These are phyloP conservation scores for Circinella minor DNA, from an alignment of 371 early-diverging fungal species.

Conservation along the genomic window DNA sequence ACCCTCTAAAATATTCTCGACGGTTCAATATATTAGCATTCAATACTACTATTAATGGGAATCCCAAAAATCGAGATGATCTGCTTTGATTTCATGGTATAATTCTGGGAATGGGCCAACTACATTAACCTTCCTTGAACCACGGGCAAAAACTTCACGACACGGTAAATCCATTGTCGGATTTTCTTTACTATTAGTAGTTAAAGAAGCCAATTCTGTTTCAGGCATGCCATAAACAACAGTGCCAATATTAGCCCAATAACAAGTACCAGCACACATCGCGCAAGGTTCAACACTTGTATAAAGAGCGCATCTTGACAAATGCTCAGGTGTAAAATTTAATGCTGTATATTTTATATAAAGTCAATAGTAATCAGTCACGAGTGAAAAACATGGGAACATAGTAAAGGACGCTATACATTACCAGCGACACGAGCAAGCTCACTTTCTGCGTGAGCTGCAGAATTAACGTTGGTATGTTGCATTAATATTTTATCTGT, in stretches of 20 bases:
- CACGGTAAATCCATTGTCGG: slow-evolving; percentile 34
- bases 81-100: slow-evolving; percentile 28
- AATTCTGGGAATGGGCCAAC: slow-evolving; percentile 39
- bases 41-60: slow-evolving; percentile 2
- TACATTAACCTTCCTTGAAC: slow-evolving; percentile 30
- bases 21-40: too few species aligned
- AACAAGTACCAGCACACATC: slow-evolving; percentile 35
- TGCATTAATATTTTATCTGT: slow-evolving; percentile 21
- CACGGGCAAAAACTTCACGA: slow-evolving; percentile 33
- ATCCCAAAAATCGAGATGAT: slow-evolving; percentile 38
- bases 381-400: too few species aligned
- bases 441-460: slow-evolving; percentile 36
- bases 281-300: slow-evolving; percentile 42
- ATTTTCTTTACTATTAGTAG: slow-evolving; percentile 30
- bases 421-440: slow-evolving; percentile 35
- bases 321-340: slow-evolving; percentile 31
- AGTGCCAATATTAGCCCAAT: slow-evolving; percentile 37
- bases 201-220: slow-evolving; percentile 21
- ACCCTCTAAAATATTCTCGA: too few species aligned
- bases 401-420: not conserved
- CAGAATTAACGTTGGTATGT: slow-evolving; percentile 34
- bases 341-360: slow-evolving; percentile 17
- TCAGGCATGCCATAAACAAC: slow-evolving; percentile 34
- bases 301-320: slow-evolving; percentile 29
- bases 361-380: not conserved